Percentiles rank a stretch among this genome's conserved stretches.
These are phyloP conservation scores for Saccharomycopsis capsularis DNA, from an alignment of 805 yeast species.

Conservation along the genomic window DNA sequence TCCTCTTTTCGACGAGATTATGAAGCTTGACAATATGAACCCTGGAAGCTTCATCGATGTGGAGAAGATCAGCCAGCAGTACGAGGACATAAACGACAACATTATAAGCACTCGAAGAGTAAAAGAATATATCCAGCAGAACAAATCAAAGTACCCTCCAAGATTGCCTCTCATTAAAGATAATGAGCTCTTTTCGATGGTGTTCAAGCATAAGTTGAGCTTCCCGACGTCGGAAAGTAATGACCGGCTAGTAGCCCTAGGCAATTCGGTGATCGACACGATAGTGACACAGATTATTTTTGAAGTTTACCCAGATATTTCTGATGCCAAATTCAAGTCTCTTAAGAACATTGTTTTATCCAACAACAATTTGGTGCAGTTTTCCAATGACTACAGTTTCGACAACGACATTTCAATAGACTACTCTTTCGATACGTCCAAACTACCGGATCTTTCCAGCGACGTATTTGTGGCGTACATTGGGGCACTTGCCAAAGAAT, in stretches of 20 bases:
- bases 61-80: not conserved
- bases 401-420: conserved; percentile 47
- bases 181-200: not conserved
- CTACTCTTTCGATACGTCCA: conserved; percentile 36
- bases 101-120: not conserved
- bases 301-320: conserved; percentile 55
- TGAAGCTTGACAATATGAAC: not conserved
- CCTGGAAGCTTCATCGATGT: not conserved
- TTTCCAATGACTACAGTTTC: conserved; percentile 64
- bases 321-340: conserved; percentile 75
- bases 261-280: conserved; percentile 76
- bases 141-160: conserved; percentile 1
- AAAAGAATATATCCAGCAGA: conserved; percentile 23
- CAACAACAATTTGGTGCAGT: conserved; percentile 62
- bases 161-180: conserved; percentile 3
- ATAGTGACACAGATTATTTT: conserved; percentile 65
- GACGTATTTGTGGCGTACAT: conserved; percentile 93
- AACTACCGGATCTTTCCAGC: conserved; percentile 67
- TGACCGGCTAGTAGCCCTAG: conserved; percentile 84
- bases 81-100: not conserved
- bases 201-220: conserved; percentile 23
- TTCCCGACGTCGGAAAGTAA: conserved; percentile 31
- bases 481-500: conserved; percentile 52
- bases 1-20: not conserved
- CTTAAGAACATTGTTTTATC: conserved; percentile 65